Evolutionary conservation across 495 filamentous ascomycete genomes (phyloP), one percentile per base, ranked within the genome.

Genomic region (Lichenothelia convexa): DNA sequence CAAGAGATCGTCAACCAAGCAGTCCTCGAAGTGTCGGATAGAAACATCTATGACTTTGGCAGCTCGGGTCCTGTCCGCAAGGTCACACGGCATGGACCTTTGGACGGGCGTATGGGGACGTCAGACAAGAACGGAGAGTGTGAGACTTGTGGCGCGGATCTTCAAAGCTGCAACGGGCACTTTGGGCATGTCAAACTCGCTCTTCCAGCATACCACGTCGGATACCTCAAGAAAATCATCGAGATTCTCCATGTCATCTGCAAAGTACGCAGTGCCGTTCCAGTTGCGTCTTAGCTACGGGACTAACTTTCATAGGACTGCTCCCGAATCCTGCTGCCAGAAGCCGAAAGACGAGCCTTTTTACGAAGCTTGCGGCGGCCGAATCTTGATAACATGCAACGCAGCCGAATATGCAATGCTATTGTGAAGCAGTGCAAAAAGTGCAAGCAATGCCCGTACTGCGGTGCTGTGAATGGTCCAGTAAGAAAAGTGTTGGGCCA

Each of bases 1-100:
- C 77, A 92, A 52, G 85, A 94, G 47, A 92, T 95, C 42, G 78
- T 91, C 36, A 85, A 81, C 47, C 91, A 97, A 58, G 80, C 74
- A 45, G 83, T 93, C 19, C 66, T 94, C 38, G 84, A 93, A 56
- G 80, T 97, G 31, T 85, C 80, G 6, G 82, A 93, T 52, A 69
- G 84, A 48, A 73, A 82, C 53, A 71, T 97, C 38, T 95, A 85
- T 63, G 83, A 94, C 59, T 62, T 87, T 36, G 75, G 77, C 29
- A 70, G 74, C 42, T 27, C 39, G 9, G 47, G 41, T 27, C 33
- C 45, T 37, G 27, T 22, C 13, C 45, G 89, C 43, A 59, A 60
- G 1, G 67, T 82, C 8, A 78, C 77, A 34, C 56, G 66, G 21
- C 68, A 95, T 65, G 91, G 89, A 21, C 78, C 84, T 21, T 68